Evolutionary conservation across 768 basidiomycete genomes (phyloP).

Genomic region (Russula vinacea): DNA sequence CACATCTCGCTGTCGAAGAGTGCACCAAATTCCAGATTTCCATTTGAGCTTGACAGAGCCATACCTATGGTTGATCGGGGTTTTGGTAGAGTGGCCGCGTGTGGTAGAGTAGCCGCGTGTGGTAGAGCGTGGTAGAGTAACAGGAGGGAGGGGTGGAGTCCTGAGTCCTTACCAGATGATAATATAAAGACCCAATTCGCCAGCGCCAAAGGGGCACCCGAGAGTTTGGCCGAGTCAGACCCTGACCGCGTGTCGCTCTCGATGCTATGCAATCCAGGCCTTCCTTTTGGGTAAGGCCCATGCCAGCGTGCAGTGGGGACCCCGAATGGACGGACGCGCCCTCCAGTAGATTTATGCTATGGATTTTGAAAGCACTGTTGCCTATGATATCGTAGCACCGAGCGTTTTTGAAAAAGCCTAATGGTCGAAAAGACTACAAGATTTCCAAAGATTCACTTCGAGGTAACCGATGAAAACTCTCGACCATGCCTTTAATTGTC

Average conservation of each 20-base stretch:
- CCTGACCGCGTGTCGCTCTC: constrained; percentile 26
- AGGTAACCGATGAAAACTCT: constrained; percentile 24
- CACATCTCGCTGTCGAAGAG: constrained; percentile 16
- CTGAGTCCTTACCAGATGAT: constrained; percentile 22
- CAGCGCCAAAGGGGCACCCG: constrained; percentile 18
- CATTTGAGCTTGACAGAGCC: no score
- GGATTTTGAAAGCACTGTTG: constrained; percentile 24
- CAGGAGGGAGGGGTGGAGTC: constrained; percentile 5
- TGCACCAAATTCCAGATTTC: constrained; percentile 12
- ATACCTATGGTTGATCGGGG: no score
- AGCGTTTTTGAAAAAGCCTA: constrained; percentile 13
- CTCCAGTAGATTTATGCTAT: constrained; percentile 26
- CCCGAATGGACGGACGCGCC: constrained; percentile 19
- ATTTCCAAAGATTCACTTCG: constrained; percentile 24
- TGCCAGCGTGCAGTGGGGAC: constrained; percentile 26
- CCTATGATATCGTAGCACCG: constrained; percentile 25
- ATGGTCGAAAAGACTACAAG: constrained; percentile 18
- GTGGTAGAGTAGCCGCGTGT: no score
- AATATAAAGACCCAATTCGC: constrained; percentile 15
- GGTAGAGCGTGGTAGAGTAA: no score
- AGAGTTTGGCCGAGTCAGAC: constrained; percentile 14
- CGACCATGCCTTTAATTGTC: constrained; percentile 26
- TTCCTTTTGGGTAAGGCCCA: constrained; percentile 26
- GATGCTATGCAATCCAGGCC: constrained; percentile 23
- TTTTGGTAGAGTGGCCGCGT: no score